Conservation (phyloP, 345 rosid species). For the Eucalyptus fibrosa region DNA sequence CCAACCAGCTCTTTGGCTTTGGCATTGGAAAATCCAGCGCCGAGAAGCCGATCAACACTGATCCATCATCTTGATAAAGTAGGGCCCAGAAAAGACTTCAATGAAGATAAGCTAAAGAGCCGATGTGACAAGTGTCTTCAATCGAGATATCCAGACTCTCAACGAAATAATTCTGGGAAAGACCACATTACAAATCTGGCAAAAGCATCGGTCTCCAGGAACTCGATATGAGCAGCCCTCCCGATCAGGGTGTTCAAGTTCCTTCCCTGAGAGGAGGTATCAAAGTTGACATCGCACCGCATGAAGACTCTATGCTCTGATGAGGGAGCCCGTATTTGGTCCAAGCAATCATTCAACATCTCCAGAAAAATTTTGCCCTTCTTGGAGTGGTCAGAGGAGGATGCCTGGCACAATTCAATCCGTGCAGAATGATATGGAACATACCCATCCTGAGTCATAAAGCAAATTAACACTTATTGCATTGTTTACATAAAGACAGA, state of each 20-base stretch:
- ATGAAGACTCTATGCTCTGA: conserved; percentile 54
- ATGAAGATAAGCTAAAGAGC: background rate
- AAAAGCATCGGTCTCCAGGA: conserved; percentile 75
- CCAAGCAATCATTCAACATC: conserved; percentile 90
- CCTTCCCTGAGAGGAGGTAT: conserved; percentile 59
- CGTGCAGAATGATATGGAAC: conserved; percentile 97
- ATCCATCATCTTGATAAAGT: background rate
- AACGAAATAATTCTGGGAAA: conserved; percentile 56
- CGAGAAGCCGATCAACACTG: background rate
- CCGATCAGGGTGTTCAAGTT: conserved; percentile 82
- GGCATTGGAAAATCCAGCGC: background rate
- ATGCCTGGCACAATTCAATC: conserved; percentile 75
- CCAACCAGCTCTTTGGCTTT: background rate
- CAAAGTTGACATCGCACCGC: conserved; percentile 91
- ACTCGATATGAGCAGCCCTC: conserved; percentile 94
- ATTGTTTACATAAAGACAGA: background rate
- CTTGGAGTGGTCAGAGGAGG: conserved; percentile 69
- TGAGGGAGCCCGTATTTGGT: conserved; percentile 79
- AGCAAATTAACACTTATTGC: background rate
- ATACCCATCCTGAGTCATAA: conserved; percentile 70
- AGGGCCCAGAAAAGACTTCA: background rate
- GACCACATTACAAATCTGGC: conserved; percentile 96
- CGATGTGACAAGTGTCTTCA: background rate
- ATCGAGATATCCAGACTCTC: background rate
- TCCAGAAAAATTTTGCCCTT: conserved; percentile 70